Evolutionary conservation across 75 land plant genomes (phyloP).

Genomic region (Pinus taeda): DNA sequence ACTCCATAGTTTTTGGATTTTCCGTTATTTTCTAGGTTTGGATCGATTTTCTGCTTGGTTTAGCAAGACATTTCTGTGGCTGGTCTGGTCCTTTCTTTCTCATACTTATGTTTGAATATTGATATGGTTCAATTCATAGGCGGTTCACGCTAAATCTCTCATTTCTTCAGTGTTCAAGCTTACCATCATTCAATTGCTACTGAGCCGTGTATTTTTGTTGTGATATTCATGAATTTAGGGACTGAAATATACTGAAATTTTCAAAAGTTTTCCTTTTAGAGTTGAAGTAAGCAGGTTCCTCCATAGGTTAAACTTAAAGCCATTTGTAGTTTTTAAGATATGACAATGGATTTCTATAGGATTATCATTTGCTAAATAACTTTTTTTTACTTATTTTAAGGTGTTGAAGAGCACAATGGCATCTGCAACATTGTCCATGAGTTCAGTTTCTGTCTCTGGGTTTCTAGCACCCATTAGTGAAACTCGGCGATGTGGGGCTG

Average conservation of each 20-base stretch:
- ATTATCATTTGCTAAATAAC: conserved; percentile 2
- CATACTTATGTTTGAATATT: too few relatives aligned
- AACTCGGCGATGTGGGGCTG: background rate
- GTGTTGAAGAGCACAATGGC: conserved; percentile 4
- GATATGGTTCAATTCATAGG: too few relatives aligned
- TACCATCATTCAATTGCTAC: background rate
- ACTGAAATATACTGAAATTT: background rate
- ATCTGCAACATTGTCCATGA: conserved; percentile 8
- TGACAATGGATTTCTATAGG: background rate
- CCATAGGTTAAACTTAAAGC: background rate
- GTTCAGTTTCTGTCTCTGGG: background rate
- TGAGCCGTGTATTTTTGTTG: background rate
- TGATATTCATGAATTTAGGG: background rate
- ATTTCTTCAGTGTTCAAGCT: background rate
- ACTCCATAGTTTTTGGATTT: too few relatives aligned
- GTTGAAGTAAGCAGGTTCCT: background rate
- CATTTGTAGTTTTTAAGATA: background rate
- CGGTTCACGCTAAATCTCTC: background rate
- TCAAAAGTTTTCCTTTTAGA: background rate
- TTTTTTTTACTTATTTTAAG: background rate
- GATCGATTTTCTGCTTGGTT: too few relatives aligned
- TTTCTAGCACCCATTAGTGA: background rate
- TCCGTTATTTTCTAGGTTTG: too few relatives aligned
- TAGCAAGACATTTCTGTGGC: too few relatives aligned
- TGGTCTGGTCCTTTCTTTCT: too few relatives aligned